Evolutionary conservation across 2,329 filamentous ascomycete genomes (phyloP), one percentile per base, ranked within the genome.

Genomic region (Cyclaneusma minus): DNA sequence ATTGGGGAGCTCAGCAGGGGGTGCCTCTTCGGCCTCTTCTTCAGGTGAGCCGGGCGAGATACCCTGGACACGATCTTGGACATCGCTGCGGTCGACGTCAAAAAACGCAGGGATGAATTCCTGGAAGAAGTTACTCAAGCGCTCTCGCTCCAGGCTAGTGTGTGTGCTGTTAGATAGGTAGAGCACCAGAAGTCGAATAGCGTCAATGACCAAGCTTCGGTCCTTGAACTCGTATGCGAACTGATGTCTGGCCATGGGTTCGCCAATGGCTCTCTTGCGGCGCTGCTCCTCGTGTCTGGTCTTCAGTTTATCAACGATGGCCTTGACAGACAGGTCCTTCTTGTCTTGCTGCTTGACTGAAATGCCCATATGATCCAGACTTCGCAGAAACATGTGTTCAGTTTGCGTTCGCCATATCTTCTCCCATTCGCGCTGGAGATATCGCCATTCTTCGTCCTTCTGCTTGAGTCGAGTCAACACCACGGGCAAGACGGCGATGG

Each of bases 391-490:
- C 58, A 92, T 87, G 43, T 79, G 76, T 46, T 92, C 79, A 13
- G 87, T 95, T 55, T 95, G 89, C 25, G 83, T 76, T 36, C 89
- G 83, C 89, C 89, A 98, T 6, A 98, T 84, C 54, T 94, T 94
- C 51, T 95, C 85, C 89, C 89, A 98, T 48, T 98, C 91, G 16
- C 89, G 82, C 61, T 81, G 28, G 5, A 83, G 87, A 39, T 91
- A 85, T 37, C 92, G 83, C 89, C 89, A 98, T 44, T 95, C 85
- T 50, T 98, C 89, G 22, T 91, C 76, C 49, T 95, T 94, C 43
- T 91, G 82, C 56, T 95, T 95, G 40, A 98, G 64, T 8, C 89
- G 71, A 27, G 81, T 77, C 33, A 98, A 60, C 15, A 98, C 68
- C 19, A 95, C 73, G 0, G 89, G 89, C 3, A 98, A 72, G 3